phyloP scores from a whole-genome alignment of 176 grass and related monocot genomes.

The Musa acuminata region DNA sequence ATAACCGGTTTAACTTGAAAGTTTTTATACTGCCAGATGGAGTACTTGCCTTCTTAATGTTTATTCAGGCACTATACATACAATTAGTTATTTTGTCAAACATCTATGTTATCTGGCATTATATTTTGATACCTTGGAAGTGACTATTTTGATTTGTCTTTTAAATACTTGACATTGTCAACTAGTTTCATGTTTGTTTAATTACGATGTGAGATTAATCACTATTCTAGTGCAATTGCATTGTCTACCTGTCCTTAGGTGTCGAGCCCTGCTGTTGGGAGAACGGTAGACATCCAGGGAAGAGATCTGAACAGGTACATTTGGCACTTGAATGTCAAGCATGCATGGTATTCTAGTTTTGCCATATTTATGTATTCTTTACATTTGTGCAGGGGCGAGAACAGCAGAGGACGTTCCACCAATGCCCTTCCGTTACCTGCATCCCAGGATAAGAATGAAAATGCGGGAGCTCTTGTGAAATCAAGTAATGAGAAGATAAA shows the following conservation, averaged over 20 bases:
- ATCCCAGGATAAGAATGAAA: slow-evolving; percentile 56
- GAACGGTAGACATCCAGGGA: slow-evolving; percentile 33
- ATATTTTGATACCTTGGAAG: background rate
- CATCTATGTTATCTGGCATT: background rate
- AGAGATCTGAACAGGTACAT: slow-evolving; percentile 62
- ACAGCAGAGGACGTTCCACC: slow-evolving; percentile 29
- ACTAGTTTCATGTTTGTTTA: background rate
- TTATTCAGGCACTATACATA: background rate
- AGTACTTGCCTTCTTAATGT: background rate
- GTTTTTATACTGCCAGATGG: background rate
- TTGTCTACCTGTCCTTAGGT: slow-evolving; percentile 25
- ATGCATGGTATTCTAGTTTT: background rate
- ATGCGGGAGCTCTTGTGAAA: slow-evolving; percentile 80
- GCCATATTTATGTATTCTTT: background rate
- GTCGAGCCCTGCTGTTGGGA: slow-evolving; percentile 57
- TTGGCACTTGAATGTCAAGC: background rate
- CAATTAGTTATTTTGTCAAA: background rate
- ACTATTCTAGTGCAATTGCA: slow-evolving; percentile 22
- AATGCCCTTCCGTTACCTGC: slow-evolving; percentile 25
- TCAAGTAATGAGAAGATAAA: slow-evolving; percentile 67
- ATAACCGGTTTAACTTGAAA: background rate
- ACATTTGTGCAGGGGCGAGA: slow-evolving; percentile 31
- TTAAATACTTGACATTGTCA: background rate
- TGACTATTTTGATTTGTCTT: background rate
- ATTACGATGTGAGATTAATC: background rate